Conservation (phyloP, 208 protist genomes). For the Endotrypanum monterogeii region DNA sequence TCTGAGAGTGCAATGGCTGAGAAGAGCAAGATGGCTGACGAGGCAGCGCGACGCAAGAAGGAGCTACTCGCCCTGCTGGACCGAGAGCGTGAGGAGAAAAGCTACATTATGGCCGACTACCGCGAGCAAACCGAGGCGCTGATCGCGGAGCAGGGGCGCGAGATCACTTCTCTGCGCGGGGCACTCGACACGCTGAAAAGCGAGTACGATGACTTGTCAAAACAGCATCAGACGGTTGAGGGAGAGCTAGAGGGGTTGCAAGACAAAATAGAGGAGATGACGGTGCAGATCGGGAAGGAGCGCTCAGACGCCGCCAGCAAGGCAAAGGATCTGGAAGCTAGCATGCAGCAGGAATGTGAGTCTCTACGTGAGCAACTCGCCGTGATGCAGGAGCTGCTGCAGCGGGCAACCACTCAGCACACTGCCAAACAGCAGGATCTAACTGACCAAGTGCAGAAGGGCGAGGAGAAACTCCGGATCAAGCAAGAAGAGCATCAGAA, state of each 20-base stretch:
- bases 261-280: slow-evolving; percentile 39
- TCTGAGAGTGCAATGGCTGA: slow-evolving; percentile 78
- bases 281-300: slow-evolving; percentile 45
- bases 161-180: slow-evolving; percentile 75
- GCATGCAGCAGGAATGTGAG: slow-evolving; percentile 39
- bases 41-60: slow-evolving; percentile 64
- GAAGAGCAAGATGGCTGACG: slow-evolving; percentile 56
- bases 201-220: slow-evolving; percentile 45
- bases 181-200: slow-evolving; percentile 54
- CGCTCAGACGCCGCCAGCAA: slow-evolving; percentile 42
- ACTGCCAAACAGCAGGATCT: slow-evolving; percentile 47
- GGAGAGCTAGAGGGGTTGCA: slow-evolving; percentile 39
- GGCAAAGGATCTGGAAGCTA: slow-evolving; percentile 47
- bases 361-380: slow-evolving; percentile 50
- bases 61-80: slow-evolving; percentile 76
- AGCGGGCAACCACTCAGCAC: slow-evolving; percentile 36
- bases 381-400: slow-evolving; percentile 48
- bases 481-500: slow-evolving; percentile 51
- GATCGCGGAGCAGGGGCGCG: slow-evolving; percentile 82
- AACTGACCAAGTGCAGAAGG: slow-evolving; percentile 55
- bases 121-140: slow-evolving; percentile 87
- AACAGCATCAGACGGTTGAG: slow-evolving; percentile 41
- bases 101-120: slow-evolving; percentile 88
- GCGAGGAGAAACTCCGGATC: slow-evolving; percentile 41
- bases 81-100: slow-evolving; percentile 85